Evolutionary conservation across 2,329 filamentous ascomycete species (phyloP).

Genomic region (Colletotrichum tropicale): DNA sequence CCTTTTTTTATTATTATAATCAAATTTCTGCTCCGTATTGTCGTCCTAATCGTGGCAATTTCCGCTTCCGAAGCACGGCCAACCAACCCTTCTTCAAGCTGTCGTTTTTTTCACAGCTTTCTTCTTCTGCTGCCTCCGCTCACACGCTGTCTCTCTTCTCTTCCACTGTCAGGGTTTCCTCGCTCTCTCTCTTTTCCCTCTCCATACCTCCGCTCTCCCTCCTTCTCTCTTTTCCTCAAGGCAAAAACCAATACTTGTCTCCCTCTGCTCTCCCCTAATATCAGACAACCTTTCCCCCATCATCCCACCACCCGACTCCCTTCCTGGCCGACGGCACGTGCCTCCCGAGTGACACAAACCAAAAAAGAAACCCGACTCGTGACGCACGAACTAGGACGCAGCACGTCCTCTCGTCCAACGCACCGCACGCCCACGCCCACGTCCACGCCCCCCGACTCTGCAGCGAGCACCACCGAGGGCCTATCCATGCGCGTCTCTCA

Average conservation of each 20-base stretch:
- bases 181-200: not conserved
- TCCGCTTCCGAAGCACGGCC: not conserved
- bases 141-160: not conserved
- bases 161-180: not conserved
- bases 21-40: not conserved
- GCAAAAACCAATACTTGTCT: not conserved
- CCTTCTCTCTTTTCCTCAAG: not conserved
- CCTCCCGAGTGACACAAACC: slow-evolving; percentile 10
- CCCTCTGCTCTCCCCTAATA: not conserved
- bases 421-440: not conserved
- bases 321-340: not conserved
- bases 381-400: slow-evolving; percentile 6
- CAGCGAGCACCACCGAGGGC: not conserved
- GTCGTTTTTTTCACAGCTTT: not conserved
- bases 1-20: slow-evolving; percentile 13
- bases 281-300: not conserved
- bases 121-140: not conserved
- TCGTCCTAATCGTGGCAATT: slow-evolving; percentile 11
- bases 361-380: slow-evolving; percentile 5
- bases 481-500: not conserved
- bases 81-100: not conserved
- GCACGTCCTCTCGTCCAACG: not conserved
- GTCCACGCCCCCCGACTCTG: not conserved
- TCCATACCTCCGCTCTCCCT: not conserved
- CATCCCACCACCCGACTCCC: not conserved